These are phyloP conservation scores for Pseudopithomyces chartarum DNA, from an alignment of 2,329 filamentous ascomycete species.

Conservation along the genomic window DNA sequence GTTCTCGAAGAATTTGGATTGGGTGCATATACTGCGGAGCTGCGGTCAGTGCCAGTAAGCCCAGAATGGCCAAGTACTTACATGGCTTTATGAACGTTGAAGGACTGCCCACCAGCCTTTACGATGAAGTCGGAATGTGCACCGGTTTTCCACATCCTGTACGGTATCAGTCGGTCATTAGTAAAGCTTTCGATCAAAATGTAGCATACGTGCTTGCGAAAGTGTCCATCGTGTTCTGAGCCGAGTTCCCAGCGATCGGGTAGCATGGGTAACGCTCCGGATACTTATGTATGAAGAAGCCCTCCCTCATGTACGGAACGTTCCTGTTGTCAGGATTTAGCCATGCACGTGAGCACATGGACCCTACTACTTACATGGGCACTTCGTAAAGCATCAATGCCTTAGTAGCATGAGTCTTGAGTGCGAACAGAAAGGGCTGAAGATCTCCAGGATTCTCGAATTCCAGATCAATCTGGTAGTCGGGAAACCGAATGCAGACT, in stretches of 20 bases:
- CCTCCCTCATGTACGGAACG: constrained; percentile 2
- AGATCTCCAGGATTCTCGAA: constrained; percentile 20
- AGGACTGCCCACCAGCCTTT: constrained; percentile 15
- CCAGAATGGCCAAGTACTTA: constrained; percentile 8
- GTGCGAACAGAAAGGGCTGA: constrained; percentile 10
- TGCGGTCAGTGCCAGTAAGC: not conserved
- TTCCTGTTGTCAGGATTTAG: constrained; percentile 2
- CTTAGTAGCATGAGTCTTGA: constrained; percentile 12
- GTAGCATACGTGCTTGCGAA: not conserved
- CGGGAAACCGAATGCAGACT: constrained; percentile 16
- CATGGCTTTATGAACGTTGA: constrained; percentile 25
- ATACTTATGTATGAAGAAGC: not conserved
- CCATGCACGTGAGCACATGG: not conserved
- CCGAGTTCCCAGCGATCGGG: too few relatives aligned
- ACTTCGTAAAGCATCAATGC: constrained; percentile 20
- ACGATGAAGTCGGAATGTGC: constrained; percentile 29
- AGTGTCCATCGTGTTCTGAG: constrained; percentile 16
- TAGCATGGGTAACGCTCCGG: too few relatives aligned
- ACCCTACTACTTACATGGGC: constrained; percentile 8
- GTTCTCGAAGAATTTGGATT: constrained; percentile 25
- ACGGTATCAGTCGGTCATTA: too few relatives aligned
- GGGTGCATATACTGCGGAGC: constrained; percentile 18
- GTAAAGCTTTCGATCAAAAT: not conserved
- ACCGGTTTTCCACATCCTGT: constrained; percentile 20
- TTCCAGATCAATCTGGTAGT: constrained; percentile 21